A percentile compares a stretch with the other conserved stretches of the same genome.
These are phyloP conservation scores for Serendipita sp. DNA, from an alignment of 768 basidiomycete genomes.

Conservation along the genomic window DNA sequence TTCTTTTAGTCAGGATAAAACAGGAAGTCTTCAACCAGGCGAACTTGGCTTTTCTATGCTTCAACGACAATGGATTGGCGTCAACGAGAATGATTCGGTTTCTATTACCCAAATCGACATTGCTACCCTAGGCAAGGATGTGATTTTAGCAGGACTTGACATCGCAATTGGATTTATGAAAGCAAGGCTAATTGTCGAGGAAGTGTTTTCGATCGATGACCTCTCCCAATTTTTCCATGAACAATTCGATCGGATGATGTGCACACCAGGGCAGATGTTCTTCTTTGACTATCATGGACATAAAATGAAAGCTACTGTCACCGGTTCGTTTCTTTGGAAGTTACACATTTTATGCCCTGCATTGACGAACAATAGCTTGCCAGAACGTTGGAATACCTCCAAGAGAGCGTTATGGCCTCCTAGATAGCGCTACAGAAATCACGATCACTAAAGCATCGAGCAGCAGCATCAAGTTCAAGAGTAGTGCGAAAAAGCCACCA, in stretches of 20 bases:
- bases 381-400: constrained; percentile 30
- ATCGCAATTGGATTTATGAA: constrained; percentile 57
- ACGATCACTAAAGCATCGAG: constrained; percentile 71
- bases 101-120: constrained; percentile 43
- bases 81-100: constrained; percentile 59
- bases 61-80: constrained; percentile 80
- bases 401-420: constrained; percentile 49
- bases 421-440: constrained; percentile 75
- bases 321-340: constrained; percentile 25
- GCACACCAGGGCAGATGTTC: constrained; percentile 51
- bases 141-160: constrained; percentile 61
- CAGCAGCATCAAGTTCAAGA: constrained; percentile 77
- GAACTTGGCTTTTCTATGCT: constrained; percentile 57
- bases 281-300: constrained; percentile 83
- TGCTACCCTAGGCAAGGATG: constrained; percentile 30
- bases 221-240: constrained; percentile 59
- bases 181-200: constrained; percentile 35
- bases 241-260: constrained; percentile 54
- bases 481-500: constrained; percentile 80
- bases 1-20: constrained; percentile 56
- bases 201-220: constrained; percentile 78
- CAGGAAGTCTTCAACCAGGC: constrained; percentile 50
- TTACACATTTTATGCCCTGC: neutral
- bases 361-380: constrained; percentile 47
- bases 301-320: constrained; percentile 56